Evolutionary conservation across 148 eudicot species (phyloP), one percentile per base, ranked within the genome.

Genomic region (Drosera capensis): DNA sequence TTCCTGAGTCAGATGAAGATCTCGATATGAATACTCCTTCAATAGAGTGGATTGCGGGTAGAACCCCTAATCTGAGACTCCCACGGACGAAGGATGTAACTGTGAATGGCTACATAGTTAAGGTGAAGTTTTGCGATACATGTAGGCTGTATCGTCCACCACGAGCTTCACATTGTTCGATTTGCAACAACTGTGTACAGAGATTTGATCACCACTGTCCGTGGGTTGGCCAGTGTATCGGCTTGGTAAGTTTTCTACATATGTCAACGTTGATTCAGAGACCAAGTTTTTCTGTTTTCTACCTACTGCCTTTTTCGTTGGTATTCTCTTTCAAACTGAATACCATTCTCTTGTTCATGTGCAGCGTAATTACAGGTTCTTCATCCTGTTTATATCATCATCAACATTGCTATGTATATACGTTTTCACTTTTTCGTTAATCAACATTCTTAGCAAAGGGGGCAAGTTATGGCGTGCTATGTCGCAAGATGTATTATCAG

Each of bases 221-320:
- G 23, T 87, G 96, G 96, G 94, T 87, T 22, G 90, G 90, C 54
- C 96, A 87, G 65, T 87, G 96, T 58, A 82, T 87, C 38, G 96
- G 94, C 63, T 64, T 56, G 24, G 94, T 87, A 71, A 71, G 87
- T 68, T 11, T 28, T 28, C 11, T 28, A 5, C 11, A 0, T 28
- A 11, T 28, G 0, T 5, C 11, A 28, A 28, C 0, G 11, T 5
- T 28, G 11, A 28, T 28, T 5, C 11, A 28, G 7, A 5, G 11
- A 28, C 31, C 31, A 28, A 28, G 31, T 3, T 9, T 28, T 28
- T 28, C 9, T 9, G 31, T 28, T 9, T 3, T 4, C 31, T 28
- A 9, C 31, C 9, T 28, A 3, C 31, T 9, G 4, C 6, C 9
- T 28, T 28, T 3, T 16, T 38, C 17, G 15, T 16, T 38, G 15